A percentile compares a stretch with the other conserved stretches of the same genome.
Evolutionary conservation across 2,329 filamentous ascomycete genomes (phyloP).

Genomic region (Paracorniculantispora psalliotae): DNA sequence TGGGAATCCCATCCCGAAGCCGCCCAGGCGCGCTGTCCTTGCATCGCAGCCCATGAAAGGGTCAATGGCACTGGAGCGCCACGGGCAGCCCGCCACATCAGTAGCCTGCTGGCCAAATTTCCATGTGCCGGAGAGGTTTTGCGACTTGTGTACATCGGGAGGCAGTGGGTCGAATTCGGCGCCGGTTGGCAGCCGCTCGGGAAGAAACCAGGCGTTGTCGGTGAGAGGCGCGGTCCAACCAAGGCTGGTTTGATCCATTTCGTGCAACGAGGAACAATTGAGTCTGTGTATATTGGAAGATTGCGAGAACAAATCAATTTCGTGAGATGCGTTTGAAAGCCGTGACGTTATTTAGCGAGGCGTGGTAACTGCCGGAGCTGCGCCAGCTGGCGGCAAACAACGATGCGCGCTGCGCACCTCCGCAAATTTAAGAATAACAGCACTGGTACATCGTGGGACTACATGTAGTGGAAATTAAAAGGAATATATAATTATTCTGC

Average conservation of each 20-base stretch:
- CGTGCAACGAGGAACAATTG: background rate
- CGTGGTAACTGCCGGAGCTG: background rate
- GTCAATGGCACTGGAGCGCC: background rate
- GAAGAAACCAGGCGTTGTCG: background rate
- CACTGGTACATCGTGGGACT: too few relatives aligned
- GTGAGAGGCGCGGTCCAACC: background rate
- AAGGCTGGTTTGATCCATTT: background rate
- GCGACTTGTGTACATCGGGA: too few relatives aligned
- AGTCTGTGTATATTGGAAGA: background rate
- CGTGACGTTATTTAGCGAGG: background rate
- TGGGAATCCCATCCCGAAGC: background rate
- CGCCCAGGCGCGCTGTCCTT: background rate
- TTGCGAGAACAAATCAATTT: background rate
- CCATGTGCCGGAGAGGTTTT: background rate
- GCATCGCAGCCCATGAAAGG: background rate
- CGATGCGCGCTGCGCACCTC: too few relatives aligned
- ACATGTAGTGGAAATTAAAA: too few relatives aligned
- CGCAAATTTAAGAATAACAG: background rate
- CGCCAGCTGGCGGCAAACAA: conserved; percentile 12
- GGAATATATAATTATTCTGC: background rate
- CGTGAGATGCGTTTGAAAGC: background rate
- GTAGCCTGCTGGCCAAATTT: background rate
- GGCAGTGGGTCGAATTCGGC: background rate
- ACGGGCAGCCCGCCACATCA: background rate
- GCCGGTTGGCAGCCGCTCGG: background rate